These are phyloP conservation scores for Neurospora sp. DNA, from an alignment of 495 filamentous ascomycete species.

Conservation along the genomic window DNA sequence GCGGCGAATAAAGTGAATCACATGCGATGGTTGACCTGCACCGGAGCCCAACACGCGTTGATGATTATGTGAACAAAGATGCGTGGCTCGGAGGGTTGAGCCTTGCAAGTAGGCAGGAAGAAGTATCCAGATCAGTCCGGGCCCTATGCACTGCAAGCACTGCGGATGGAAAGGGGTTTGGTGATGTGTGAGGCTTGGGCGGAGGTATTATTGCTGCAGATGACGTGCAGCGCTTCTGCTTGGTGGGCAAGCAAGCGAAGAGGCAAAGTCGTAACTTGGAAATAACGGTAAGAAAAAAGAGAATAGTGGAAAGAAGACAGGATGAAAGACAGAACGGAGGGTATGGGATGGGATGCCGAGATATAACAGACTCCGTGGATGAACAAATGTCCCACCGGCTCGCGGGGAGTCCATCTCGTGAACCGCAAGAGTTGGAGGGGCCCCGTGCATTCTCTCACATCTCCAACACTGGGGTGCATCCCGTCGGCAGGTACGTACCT, in stretches of 20 bases:
- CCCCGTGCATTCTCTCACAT: not conserved
- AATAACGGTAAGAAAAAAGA: not conserved
- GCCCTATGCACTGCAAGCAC: not conserved
- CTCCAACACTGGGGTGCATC: not conserved
- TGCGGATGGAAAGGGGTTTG: not conserved
- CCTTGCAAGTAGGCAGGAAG: not conserved
- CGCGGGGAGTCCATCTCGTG: not conserved
- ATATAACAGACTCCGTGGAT: not conserved
- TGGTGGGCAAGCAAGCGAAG: not conserved
- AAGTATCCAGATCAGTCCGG: not conserved
- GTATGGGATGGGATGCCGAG: not conserved
- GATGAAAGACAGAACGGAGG: not conserved
- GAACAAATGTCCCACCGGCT: not conserved
- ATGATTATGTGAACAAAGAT: not conserved
- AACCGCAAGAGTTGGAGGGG: not conserved
- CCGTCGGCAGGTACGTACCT: not conserved
- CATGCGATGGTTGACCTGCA: not conserved
- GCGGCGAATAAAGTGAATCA: not conserved
- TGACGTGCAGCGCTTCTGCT: not conserved
- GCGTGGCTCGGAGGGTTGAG: not conserved
- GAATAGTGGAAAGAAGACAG: not conserved
- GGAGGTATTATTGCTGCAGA: not conserved
- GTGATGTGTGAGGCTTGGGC: not conserved
- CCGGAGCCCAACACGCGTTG: not conserved
- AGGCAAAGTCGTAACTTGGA: not conserved